Conservation (phyloP, 1,139 yeast genomes). For the Kodamaea anthophila region DNA sequence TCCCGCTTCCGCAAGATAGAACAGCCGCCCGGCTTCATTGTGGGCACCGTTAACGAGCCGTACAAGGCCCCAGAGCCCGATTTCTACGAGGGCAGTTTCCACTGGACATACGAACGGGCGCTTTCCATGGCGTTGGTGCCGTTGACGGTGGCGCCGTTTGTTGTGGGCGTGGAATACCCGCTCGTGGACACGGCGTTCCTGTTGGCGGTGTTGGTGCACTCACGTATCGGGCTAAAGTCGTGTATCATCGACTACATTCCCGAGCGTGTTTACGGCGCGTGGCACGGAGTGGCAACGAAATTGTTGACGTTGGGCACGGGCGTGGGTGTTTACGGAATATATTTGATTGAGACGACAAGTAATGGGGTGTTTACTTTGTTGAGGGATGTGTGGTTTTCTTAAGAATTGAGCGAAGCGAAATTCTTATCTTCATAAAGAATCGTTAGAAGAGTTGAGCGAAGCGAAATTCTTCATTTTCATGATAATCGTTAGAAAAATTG, state of each 20-base stretch:
- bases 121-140: conserved; percentile 71
- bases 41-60: conserved; percentile 80
- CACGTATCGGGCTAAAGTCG: conserved; percentile 75
- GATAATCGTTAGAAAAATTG: too few species aligned
- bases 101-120: conserved; percentile 80
- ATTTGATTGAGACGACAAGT: conserved; percentile 67
- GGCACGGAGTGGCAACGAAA: conserved; percentile 60
- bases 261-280: conserved; percentile 67
- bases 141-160: conserved; percentile 63
- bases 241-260: conserved; percentile 91
- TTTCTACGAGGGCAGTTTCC: conserved; percentile 73
- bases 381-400: conserved; percentile 40
- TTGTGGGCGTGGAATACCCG: conserved; percentile 62
- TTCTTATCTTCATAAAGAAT: too few species aligned
- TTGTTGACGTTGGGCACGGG: conserved; percentile 67
- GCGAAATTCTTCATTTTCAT: too few species aligned
- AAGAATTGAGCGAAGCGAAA: too few species aligned
- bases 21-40: conserved; percentile 65
- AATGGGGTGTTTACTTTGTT: conserved; percentile 53
- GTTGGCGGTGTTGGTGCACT: conserved; percentile 60
- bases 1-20: conserved; percentile 43
- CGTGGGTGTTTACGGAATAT: conserved; percentile 72
- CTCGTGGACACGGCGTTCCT: conserved; percentile 65
- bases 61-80: conserved; percentile 56
- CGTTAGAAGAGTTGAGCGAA: too few species aligned